A percentile compares a stretch with the other conserved stretches of the same genome.
These are phyloP conservation scores for Boletus sp. DNA, from an alignment of 1,284 basidiomycete genomes.

Conservation along the genomic window DNA sequence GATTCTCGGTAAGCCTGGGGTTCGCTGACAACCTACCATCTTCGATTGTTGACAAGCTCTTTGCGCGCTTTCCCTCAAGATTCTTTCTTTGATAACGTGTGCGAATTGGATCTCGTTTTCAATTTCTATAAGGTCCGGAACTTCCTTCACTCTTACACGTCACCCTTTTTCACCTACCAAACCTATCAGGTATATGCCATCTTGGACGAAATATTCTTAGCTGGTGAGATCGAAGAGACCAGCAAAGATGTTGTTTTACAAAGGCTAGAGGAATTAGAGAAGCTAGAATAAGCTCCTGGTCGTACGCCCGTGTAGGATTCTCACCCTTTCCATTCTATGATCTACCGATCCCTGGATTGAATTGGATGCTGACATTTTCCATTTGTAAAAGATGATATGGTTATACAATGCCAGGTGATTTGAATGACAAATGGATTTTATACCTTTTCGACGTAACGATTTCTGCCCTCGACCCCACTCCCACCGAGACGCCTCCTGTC, in stretches of 20 bases:
- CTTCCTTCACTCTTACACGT: not conserved
- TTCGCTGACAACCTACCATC: not conserved
- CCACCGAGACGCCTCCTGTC: not conserved
- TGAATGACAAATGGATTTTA: not conserved
- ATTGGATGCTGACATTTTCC: conserved; percentile 13
- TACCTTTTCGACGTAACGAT: not conserved
- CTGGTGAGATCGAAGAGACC: conserved; percentile 98
- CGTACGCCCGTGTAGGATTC: conserved; percentile 8
- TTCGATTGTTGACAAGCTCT: not conserved
- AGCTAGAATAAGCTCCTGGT: conserved; percentile 61
- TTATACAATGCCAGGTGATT: conserved; percentile 27
- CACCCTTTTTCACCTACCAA: conserved; percentile 5
- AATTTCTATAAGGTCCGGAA: conserved; percentile 91
- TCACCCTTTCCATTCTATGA: conserved; percentile 1
- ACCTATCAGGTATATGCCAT: conserved; percentile 85
- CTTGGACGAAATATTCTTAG: conserved; percentile 97
- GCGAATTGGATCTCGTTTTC: conserved; percentile 96
- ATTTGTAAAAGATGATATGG: conserved; percentile 3
- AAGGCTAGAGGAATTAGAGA: conserved; percentile 87
- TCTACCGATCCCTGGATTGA: conserved; percentile 4
- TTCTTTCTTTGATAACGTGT: conserved; percentile 97
- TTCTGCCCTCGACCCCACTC: not conserved
- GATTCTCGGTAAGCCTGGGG: conserved; percentile 73
- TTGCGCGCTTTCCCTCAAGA: conserved; percentile 48
- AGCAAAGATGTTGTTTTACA: conserved; percentile 93